Percentiles rank a stretch among this genome's conserved stretches.
phyloP scores from a whole-genome alignment of 306 rosid species.

The Vigna radiata region DNA sequence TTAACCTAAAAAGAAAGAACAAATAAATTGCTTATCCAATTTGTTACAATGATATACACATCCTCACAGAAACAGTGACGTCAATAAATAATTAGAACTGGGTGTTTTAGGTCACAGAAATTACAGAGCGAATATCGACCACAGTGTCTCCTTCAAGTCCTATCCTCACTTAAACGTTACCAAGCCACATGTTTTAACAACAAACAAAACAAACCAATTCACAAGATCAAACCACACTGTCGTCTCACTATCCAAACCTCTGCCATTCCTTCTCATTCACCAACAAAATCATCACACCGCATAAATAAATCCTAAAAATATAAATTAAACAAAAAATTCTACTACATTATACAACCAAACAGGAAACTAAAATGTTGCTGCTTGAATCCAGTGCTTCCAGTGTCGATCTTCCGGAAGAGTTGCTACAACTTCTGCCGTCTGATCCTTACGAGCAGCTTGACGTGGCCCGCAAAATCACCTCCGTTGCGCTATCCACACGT shows the following conservation, averaged over 20 bases:
- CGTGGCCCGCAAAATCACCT: slow-evolving; percentile 93
- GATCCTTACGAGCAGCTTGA: slow-evolving; percentile 96
- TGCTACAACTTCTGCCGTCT: slow-evolving; percentile 68
- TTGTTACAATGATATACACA: too few relatives aligned
- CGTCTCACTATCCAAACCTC: slow-evolving; percentile 10
- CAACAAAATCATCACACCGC: neutral
- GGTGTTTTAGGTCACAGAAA: slow-evolving; percentile 7
- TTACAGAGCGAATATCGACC: slow-evolving; percentile 11
- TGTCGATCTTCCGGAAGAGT: slow-evolving; percentile 72
- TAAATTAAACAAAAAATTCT: neutral
- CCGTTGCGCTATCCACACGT: slow-evolving; percentile 84
- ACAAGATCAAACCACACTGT: neutral
- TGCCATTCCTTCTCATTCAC: neutral
- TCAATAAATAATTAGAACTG: neutral
- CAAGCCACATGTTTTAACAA: slow-evolving; percentile 47
- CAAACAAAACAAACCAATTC: neutral
- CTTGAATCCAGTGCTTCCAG: slow-evolving; percentile 61
- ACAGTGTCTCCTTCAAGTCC: slow-evolving; percentile 6
- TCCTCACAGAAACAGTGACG: too few relatives aligned
- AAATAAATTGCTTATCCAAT: too few relatives aligned
- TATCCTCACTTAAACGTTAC: slow-evolving; percentile 43
- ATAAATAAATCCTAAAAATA: slow-evolving; percentile 6
- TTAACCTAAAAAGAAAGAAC: too few relatives aligned
- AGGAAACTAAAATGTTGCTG: slow-evolving; percentile 47
- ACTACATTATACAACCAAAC: too few relatives aligned